These are phyloP conservation scores for Forsythia suspensa DNA, from an alignment of 257 asterid genomes.

Conservation along the genomic window DNA sequence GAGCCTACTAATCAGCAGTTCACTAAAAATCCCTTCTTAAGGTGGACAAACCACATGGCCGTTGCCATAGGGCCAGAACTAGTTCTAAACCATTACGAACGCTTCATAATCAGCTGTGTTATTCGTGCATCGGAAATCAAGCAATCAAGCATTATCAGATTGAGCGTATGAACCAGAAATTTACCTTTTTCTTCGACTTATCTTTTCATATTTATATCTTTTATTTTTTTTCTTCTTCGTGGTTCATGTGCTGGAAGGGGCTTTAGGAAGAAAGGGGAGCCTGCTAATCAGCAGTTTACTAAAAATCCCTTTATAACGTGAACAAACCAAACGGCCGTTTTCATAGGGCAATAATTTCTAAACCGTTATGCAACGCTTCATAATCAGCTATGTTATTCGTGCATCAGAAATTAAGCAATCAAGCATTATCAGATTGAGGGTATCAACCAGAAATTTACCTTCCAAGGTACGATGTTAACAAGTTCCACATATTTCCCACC, in stretches of 20 bases:
- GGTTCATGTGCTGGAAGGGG: background rate
- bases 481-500: conserved; percentile 98
- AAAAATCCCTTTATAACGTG: background rate
- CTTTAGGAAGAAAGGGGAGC: background rate
- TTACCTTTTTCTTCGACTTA: conserved; percentile 48
- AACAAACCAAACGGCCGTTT: background rate
- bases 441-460: conserved; percentile 53
- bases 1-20: background rate
- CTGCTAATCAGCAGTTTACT: background rate
- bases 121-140: background rate
- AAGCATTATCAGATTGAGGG: background rate
- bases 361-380: background rate
- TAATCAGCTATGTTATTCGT: background rate
- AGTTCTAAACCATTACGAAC: background rate
- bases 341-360: background rate
- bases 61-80: background rate
- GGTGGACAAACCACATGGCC: background rate
- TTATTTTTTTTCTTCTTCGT: too few relatives aligned
- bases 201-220: too few relatives aligned
- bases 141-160: background rate
- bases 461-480: conserved; percentile 95
- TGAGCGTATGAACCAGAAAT: conserved; percentile 15
- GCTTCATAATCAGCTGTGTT: background rate
- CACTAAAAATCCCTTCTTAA: background rate
- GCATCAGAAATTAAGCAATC: background rate